These are phyloP conservation scores for Malassezia sympodialis DNA, from an alignment of 1,284 basidiomycete genomes.

Conservation along the genomic window DNA sequence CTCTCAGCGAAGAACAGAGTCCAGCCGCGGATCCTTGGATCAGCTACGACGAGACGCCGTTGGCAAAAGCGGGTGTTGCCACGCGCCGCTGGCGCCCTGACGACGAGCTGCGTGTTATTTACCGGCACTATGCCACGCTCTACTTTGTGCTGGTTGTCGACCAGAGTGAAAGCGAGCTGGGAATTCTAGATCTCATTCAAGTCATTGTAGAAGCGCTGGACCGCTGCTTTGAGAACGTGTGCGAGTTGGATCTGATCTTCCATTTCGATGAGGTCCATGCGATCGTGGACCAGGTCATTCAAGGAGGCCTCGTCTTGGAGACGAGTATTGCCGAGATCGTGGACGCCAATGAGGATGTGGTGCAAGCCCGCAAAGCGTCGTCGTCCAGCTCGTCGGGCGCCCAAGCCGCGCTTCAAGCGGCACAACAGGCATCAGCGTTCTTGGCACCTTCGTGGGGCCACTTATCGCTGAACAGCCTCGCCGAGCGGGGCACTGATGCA, in stretches of 20 bases:
- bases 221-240: slow-evolving; percentile 92
- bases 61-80: background rate
- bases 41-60: background rate
- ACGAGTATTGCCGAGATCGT: slow-evolving; percentile 90
- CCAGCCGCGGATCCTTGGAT: slow-evolving; percentile 15
- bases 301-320: slow-evolving; percentile 94
- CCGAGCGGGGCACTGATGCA: slow-evolving; percentile 3
- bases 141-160: slow-evolving; percentile 97
- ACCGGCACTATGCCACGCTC: slow-evolving; percentile 71
- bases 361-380: slow-evolving; percentile 14
- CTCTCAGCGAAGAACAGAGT: background rate
- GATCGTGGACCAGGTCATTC: slow-evolving; percentile 85
- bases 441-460: slow-evolving; percentile 1
- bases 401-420: background rate
- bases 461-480: slow-evolving; percentile 6
- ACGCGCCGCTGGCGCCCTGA: slow-evolving; percentile 13
- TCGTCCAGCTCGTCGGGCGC: slow-evolving; percentile 3
- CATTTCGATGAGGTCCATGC: slow-evolving; percentile 97
- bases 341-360: slow-evolving; percentile 56
- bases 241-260: slow-evolving; percentile 95
- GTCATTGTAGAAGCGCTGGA: slow-evolving; percentile 96
- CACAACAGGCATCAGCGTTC: background rate
- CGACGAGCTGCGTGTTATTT: slow-evolving; percentile 43
- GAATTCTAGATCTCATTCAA: slow-evolving; percentile 92
- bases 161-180: slow-evolving; percentile 85